Conservation (phyloP, 371 early-diverging fungal species). For the Smittium culicis region DNA sequence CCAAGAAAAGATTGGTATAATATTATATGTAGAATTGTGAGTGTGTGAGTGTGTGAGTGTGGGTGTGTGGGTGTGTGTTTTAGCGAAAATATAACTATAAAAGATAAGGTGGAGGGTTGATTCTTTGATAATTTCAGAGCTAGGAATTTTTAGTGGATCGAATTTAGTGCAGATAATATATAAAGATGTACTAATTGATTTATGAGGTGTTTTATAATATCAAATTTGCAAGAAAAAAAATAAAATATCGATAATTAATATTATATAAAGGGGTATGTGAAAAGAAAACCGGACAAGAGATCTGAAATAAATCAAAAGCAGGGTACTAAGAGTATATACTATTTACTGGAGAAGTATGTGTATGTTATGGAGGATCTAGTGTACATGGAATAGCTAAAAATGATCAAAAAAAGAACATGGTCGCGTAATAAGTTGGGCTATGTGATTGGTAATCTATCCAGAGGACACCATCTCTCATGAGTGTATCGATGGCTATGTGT, state of each 20-base stretch:
- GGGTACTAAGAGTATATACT: not conserved
- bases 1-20: no score
- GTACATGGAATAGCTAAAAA: slow-evolving; percentile 6
- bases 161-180: no score
- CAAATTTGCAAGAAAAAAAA: not conserved
- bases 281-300: not conserved
- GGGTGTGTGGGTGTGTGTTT: no score
- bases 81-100: no score
- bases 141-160: no score
- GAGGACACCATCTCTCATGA: slow-evolving; percentile 3
- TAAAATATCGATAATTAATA: not conserved
- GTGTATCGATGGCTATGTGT: not conserved
- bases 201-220: not conserved
- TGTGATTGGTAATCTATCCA: slow-evolving; percentile 1
- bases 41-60: no score
- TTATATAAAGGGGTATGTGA: not conserved
- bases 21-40: no score
- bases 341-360: slow-evolving; percentile 10
- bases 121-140: no score
- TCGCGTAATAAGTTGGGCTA: not conserved
- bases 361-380: not conserved
- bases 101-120: no score
- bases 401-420: slow-evolving; percentile 8
- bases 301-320: not conserved
- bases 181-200: no score